Evolutionary conservation across 352 stramenopile species (phyloP), one percentile per base, ranked within the genome.

Genomic region (Phytophthora rubi): DNA sequence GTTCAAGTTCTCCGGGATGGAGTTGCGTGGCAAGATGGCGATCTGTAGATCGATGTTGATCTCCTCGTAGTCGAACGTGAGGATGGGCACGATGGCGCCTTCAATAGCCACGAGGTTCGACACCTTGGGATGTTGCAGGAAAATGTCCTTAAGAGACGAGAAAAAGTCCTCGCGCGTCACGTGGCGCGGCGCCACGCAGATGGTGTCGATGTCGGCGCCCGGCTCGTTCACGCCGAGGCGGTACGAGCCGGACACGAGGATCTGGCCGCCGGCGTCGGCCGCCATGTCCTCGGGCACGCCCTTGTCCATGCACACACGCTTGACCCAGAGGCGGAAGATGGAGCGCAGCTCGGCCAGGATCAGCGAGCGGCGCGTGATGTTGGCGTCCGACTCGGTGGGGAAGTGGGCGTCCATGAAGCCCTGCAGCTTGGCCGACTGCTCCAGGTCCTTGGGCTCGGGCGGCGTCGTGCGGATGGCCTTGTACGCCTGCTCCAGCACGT

Each of bases 1-100:
- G 74, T 98, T 96, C 18, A 97, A 57, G 66, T 96, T 84, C 49
- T 96, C 84, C 5, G 92, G 88, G 47, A 99, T 96, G 23, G 85
- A 89, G 45, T 96, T 96, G 55, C 92, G 78, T 53, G 97, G 97
- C 16, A 99, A 69, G 45, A 97, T 93, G 12, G 97, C 97, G 76
- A 99, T 99, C 56, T 99, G 88, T 18, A 99, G 79, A 88, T 99
- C 98, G 68, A 99, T 99, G 71, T 99, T 99, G 71, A 99, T 97
- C 57, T 98, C 97, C 70, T 99, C 95, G 71, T 98, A 99, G 83
- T 99, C 97, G 72, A 99, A 99, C 15, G 97, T 99, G 52, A 99
- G 88, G 71, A 99, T 98, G 2, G 97, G 97, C 59, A 99, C 97
- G 16, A 98, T 89, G 1, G 97, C 96, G 52, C 88, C 88, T 70